phyloP scores from a whole-genome alignment of 2,329 filamentous ascomycete species.

The Colletotrichum theobromicola region DNA sequence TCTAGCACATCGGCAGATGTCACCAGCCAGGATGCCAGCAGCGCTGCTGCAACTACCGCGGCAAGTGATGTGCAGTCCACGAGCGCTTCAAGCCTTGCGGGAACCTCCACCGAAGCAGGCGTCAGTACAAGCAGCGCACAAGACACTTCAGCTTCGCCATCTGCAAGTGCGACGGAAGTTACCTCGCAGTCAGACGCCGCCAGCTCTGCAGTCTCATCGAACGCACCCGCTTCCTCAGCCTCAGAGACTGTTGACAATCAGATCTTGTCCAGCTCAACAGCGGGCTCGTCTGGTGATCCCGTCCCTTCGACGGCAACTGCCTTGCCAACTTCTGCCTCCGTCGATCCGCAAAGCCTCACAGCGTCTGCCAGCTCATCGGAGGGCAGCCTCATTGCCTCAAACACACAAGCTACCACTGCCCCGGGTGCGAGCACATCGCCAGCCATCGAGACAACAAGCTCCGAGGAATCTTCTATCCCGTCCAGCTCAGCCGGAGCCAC shows the following conservation, averaged over 20 bases:
- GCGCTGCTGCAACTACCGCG: not conserved
- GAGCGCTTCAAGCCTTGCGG: not conserved
- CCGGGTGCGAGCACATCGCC: not conserved
- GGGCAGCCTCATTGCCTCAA: not conserved
- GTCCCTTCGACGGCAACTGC: not conserved
- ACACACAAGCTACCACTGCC: rapidly evolving
- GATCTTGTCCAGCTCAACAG: not conserved
- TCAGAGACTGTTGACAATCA: not conserved
- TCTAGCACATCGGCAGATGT: not conserved
- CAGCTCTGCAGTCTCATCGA: not conserved
- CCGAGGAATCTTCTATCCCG: not conserved
- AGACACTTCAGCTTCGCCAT: not conserved
- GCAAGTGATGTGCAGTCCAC: not conserved
- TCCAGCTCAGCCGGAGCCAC: not conserved
- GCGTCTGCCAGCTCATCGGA: not conserved
- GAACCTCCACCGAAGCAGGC: not conserved
- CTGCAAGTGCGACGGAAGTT: not conserved
- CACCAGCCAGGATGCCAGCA: not conserved
- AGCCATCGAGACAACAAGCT: not conserved
- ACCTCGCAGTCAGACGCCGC: not conserved
- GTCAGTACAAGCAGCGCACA: not conserved
- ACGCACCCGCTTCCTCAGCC: not conserved
- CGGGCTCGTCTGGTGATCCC: not conserved
- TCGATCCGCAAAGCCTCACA: not conserved
- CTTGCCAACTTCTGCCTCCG: not conserved